Conservation (phyloP, 345 rosid genomes). For the Melaleuca alternifolia region DNA sequence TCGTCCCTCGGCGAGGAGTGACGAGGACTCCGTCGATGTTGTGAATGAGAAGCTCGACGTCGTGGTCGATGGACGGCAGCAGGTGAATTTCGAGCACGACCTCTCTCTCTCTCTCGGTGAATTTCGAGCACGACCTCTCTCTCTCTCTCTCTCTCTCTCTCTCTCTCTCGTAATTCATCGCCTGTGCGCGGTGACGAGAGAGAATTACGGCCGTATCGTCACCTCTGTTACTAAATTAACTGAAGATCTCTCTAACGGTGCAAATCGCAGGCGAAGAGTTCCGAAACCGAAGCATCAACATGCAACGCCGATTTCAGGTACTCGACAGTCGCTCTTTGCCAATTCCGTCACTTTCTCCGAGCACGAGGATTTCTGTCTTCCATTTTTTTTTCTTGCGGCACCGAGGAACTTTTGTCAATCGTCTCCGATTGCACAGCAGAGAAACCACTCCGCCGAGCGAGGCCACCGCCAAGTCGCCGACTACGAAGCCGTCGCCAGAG, state of each 20-base stretch:
- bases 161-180: neutral
- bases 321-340: neutral
- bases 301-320: slow-evolving; percentile 20
- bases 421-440: neutral
- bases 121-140: neutral
- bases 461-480: neutral
- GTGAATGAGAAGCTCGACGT: neutral
- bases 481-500: slow-evolving; percentile 11
- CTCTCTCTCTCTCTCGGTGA: neutral
- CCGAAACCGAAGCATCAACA: slow-evolving; percentile 25
- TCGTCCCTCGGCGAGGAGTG: neutral
- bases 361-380: neutral
- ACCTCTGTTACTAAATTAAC: neutral
- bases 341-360: neutral
- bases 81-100: neutral
- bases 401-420: neutral
- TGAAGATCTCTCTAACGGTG: neutral
- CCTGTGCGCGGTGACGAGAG: neutral
- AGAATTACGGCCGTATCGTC: neutral
- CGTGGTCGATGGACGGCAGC: neutral
- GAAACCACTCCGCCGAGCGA: slow-evolving; percentile 21
- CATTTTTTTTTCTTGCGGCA: neutral
- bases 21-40: neutral
- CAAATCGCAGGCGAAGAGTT: slow-evolving; percentile 25
- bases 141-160: neutral